A percentile compares a stretch with the other conserved stretches of the same genome.
These are phyloP conservation scores for Claviceps humidiphila DNA, from an alignment of 2,329 filamentous ascomycete species.

Conservation along the genomic window DNA sequence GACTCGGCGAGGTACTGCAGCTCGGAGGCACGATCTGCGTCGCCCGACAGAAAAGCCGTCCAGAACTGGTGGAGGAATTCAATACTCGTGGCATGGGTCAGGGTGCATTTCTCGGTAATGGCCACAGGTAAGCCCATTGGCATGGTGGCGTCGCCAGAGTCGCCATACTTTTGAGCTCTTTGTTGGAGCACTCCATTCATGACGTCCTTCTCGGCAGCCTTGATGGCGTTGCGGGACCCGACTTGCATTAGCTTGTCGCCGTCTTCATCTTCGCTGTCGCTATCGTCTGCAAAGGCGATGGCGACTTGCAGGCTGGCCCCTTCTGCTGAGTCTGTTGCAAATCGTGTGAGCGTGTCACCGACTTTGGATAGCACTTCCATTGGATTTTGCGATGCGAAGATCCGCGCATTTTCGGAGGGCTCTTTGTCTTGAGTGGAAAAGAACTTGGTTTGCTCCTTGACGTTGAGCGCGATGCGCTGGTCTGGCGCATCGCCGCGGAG, in stretches of 20 bases:
- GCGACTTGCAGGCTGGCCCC: constrained; percentile 48
- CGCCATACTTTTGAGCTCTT: constrained; percentile 43
- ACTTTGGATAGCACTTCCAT: constrained; percentile 52
- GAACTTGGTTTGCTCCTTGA: constrained; percentile 77
- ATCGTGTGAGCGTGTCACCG: constrained; percentile 44
- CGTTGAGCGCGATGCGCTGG: constrained; percentile 68
- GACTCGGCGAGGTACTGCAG: constrained; percentile 73
- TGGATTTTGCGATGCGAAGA: constrained; percentile 59
- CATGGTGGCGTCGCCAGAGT: constrained; percentile 31
- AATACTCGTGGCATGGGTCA: constrained; percentile 81
- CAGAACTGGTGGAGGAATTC: constrained; percentile 98
- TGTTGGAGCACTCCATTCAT: constrained; percentile 50
- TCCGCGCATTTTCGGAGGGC: constrained; percentile 28
- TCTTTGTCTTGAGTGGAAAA: constrained; percentile 50
- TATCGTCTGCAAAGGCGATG: constrained; percentile 58
- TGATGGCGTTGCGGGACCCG: constrained; percentile 55
- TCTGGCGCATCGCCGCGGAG: constrained; percentile 62
- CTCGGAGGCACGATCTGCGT: constrained; percentile 67
- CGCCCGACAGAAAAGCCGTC: constrained; percentile 79
- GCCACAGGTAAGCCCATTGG: constrained; percentile 42
- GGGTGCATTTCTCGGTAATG: constrained; percentile 43
- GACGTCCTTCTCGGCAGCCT: constrained; percentile 51
- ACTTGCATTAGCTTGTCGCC: constrained; percentile 40
- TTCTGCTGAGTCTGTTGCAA: constrained; percentile 33
- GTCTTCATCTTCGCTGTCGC: constrained; percentile 51